Evolutionary conservation across 179 eudicot species (phyloP).

Genomic region (Silene noctiflora): DNA sequence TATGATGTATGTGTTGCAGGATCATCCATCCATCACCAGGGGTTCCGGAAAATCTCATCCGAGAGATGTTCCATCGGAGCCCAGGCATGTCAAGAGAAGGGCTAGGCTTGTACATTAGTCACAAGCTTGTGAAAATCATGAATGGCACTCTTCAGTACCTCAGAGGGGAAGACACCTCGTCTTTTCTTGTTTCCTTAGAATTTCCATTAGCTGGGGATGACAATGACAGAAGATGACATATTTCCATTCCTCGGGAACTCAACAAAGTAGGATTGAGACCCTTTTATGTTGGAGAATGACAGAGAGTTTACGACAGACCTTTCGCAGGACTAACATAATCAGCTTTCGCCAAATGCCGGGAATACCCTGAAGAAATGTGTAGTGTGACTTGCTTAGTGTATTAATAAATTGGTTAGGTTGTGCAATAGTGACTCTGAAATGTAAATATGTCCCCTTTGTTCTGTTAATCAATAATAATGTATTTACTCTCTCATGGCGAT

Average conservation of each 20-base stretch:
- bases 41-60: conserved; percentile 65
- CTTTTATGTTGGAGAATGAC: not conserved
- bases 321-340: not conserved
- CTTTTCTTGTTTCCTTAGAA: conserved; percentile 62
- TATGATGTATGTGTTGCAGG: conserved; percentile 54
- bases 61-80: conserved; percentile 74
- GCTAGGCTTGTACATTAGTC: conserved; percentile 74
- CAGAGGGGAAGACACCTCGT: conserved; percentile 60
- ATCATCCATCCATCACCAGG: conserved; percentile 88
- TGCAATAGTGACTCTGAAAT: not conserved
- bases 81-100: conserved; percentile 77
- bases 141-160: conserved; percentile 81
- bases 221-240: conserved; percentile 8
- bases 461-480: not conserved
- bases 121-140: conserved; percentile 74
- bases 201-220: conserved; percentile 55
- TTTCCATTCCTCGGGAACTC: not conserved
- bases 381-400: not conserved
- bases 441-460: not conserved
- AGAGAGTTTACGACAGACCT: not conserved
- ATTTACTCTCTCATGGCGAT: too few species aligned
- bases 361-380: not conserved
- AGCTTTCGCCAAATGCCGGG: not conserved
- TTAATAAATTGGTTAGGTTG: not conserved
- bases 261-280: not conserved